These are phyloP conservation scores for Phenoliferia sp. DNA, from an alignment of 1,284 basidiomycete species.

Conservation along the genomic window DNA sequence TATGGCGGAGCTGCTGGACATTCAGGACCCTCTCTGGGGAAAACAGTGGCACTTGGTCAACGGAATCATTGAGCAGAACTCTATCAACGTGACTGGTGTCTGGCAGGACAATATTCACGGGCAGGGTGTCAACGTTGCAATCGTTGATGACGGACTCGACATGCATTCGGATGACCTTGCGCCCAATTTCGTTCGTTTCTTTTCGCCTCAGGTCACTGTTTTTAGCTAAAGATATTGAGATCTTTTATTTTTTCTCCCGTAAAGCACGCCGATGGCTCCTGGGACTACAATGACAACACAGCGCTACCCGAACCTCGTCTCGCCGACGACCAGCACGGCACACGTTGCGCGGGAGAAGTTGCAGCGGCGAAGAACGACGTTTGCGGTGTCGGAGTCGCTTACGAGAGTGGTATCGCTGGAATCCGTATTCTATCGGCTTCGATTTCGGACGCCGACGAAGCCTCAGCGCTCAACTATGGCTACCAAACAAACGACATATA, in stretches of 20 bases:
- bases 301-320: constrained; percentile 81
- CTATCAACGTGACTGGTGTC: constrained; percentile 77
- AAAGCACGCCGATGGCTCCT: constrained; percentile 82
- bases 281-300: constrained; percentile 95
- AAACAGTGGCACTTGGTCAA: constrained; percentile 93
- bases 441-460: constrained; percentile 98
- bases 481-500: constrained; percentile 91
- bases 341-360: constrained; percentile 95
- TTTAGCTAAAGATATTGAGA: not conserved
- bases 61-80: constrained; percentile 64
- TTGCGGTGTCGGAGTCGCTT: constrained; percentile 93
- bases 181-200: constrained; percentile 75
- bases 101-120: constrained; percentile 85
- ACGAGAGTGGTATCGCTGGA: constrained; percentile 84
- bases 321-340: constrained; percentile 92
- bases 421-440: constrained; percentile 92
- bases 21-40: constrained; percentile 80
- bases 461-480: constrained; percentile 86
- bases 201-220: not conserved
- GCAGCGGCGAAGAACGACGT: constrained; percentile 94
- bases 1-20: constrained; percentile 49
- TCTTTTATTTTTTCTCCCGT: not conserved
- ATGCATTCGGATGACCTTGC: constrained; percentile 80
- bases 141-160: constrained; percentile 96
- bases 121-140: constrained; percentile 75